Conservation (phyloP, 2,329 filamentous ascomycete species). For the Exophiala dermatitidis region DNA sequence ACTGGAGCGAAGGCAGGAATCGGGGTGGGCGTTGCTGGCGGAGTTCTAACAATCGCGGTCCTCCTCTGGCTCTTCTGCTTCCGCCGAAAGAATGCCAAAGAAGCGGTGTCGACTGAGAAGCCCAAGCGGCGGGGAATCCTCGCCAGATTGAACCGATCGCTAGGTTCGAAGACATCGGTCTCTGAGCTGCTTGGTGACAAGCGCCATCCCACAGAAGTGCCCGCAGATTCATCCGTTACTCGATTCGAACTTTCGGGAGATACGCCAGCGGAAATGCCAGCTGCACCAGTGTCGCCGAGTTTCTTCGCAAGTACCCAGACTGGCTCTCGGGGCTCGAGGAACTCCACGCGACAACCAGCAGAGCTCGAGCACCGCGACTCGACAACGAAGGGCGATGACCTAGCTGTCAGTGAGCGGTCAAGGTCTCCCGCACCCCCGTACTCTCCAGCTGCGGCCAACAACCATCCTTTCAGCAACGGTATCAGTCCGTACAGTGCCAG, state of each 20-base stretch:
- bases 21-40: conserved; percentile 25
- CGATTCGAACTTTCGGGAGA: conserved; percentile 24
- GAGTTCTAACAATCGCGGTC: conserved; percentile 15
- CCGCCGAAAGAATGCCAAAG: conserved; percentile 6
- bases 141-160: conserved; percentile 11
- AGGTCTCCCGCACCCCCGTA: conserved; percentile 26
- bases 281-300: conserved; percentile 20
- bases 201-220: conserved; percentile 27
- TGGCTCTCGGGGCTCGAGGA: conserved; percentile 11
- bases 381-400: conserved; percentile 16
- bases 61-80: conserved; percentile 22
- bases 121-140: conserved; percentile 17
- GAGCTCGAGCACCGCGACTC: conserved; percentile 21
- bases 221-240: conserved; percentile 24
- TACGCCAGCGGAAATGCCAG: conserved; percentile 26
- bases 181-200: conserved; percentile 28
- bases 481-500: conserved; percentile 23
- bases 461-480: conserved; percentile 17
- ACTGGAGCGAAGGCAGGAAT: conserved; percentile 30
- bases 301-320: conserved; percentile 15
- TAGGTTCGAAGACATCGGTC: conserved; percentile 20
- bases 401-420: conserved; percentile 13
- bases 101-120: conserved; percentile 7
- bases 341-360: conserved; percentile 21
- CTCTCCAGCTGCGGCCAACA: conserved; percentile 19